Evolutionary conservation across 164 flowering plant species (phyloP).

Genomic region (Buxus sempervirens): DNA sequence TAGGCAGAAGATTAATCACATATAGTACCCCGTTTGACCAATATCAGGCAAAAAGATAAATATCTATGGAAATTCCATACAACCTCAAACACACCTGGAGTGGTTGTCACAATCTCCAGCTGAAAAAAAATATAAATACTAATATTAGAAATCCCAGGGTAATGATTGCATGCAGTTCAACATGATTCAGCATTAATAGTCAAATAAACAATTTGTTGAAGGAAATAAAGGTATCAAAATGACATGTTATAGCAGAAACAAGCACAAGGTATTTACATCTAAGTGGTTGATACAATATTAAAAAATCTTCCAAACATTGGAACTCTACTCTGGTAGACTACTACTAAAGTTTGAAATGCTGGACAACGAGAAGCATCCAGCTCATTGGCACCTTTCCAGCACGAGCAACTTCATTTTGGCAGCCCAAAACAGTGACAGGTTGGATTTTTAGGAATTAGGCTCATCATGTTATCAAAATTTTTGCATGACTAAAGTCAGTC

Average conservation of each 20-base stretch:
- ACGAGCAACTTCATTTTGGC: background rate
- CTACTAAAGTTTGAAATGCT: background rate
- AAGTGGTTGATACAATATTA: background rate
- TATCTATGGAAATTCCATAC: slow-evolving; percentile 4
- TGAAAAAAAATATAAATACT: slow-evolving; percentile 27
- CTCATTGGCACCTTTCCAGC: background rate
- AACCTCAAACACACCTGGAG: slow-evolving; percentile 84
- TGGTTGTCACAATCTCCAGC: slow-evolving; percentile 74
- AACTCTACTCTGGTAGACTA: background rate
- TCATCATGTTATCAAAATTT: background rate
- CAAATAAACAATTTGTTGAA: background rate
- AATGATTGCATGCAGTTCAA: background rate
- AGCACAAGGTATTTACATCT: background rate
- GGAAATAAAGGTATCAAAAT: background rate
- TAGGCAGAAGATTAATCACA: slow-evolving; percentile 12
- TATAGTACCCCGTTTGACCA: background rate
- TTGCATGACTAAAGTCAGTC: background rate
- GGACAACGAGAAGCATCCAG: background rate
- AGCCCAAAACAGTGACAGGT: background rate
- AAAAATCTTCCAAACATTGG: background rate
- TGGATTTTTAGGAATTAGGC: background rate
- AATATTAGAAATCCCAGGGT: background rate
- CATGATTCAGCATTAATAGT: background rate
- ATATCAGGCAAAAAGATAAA: background rate
- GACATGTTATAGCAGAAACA: background rate